These are phyloP conservation scores for Megacollybia platyphylla DNA, from an alignment of 1,284 basidiomycete species.

Conservation along the genomic window DNA sequence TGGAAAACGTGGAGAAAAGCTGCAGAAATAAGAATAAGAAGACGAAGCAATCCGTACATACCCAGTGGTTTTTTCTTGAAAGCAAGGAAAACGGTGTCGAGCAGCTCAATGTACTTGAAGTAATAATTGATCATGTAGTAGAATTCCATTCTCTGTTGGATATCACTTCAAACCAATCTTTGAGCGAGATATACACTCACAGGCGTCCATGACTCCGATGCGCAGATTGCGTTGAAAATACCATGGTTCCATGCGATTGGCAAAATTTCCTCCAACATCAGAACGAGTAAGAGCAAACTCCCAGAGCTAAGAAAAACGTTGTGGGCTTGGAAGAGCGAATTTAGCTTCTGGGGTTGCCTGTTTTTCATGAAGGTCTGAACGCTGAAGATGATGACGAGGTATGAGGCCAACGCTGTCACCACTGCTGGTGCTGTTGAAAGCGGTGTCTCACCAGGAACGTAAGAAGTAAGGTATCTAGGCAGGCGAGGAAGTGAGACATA, in stretches of 20 bases:
- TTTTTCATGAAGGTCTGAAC: slow-evolving; percentile 79
- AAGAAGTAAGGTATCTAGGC: slow-evolving; percentile 52
- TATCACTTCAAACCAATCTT: slow-evolving; percentile 7
- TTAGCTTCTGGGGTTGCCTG: slow-evolving; percentile 67
- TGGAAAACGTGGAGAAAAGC: slow-evolving; percentile 98
- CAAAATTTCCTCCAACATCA: slow-evolving; percentile 86
- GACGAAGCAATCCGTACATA: slow-evolving; percentile 22
- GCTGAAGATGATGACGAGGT: slow-evolving; percentile 86
- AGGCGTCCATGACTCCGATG: slow-evolving; percentile 69
- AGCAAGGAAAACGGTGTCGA: slow-evolving; percentile 96
- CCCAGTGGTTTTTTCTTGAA: slow-evolving; percentile 96
- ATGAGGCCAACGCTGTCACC: slow-evolving; percentile 56
- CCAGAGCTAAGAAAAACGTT: slow-evolving; percentile 82
- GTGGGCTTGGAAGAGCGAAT: slow-evolving; percentile 83
- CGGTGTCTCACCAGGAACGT: slow-evolving; percentile 66
- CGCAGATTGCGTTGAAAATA: slow-evolving; percentile 72
- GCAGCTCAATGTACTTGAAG: slow-evolving; percentile 88
- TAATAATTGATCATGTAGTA: slow-evolving; percentile 99
- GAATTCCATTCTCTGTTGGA: slow-evolving; percentile 62
- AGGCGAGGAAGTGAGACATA: slow-evolving; percentile 36
- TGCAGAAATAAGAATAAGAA: slow-evolving; percentile 17
- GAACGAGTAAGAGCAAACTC: slow-evolving; percentile 67
- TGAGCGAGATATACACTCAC: slow-evolving; percentile 30
- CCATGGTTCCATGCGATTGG: slow-evolving; percentile 67
- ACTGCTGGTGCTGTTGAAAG: slow-evolving; percentile 74